phyloP scores from a whole-genome alignment of 2,329 filamentous ascomycete genomes.

The Phialophora macrospora region DNA sequence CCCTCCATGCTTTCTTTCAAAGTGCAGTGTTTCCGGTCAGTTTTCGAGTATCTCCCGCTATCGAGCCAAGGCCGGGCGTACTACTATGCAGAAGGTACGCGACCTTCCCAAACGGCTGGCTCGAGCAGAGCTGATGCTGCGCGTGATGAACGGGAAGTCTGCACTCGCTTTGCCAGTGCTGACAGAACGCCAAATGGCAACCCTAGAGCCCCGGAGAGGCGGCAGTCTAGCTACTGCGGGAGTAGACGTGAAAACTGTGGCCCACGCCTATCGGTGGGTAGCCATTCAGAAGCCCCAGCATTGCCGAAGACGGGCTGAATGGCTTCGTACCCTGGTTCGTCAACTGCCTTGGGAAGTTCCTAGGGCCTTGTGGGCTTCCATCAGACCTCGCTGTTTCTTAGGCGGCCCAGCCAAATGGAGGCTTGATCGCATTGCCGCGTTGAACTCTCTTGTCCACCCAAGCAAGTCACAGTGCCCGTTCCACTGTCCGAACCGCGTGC shows the following conservation, averaged over 20 bases:
- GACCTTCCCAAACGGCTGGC: conserved; percentile 13
- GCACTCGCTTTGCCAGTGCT: conserved; percentile 23
- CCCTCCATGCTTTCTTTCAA: neutral
- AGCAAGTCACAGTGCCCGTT: conserved; percentile 21
- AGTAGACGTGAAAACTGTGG: conserved; percentile 18
- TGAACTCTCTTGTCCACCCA: conserved; percentile 17
- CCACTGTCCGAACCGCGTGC: conserved; percentile 36
- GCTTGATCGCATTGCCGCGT: conserved; percentile 23
- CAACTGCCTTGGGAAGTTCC: conserved; percentile 16
- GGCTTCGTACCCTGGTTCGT: conserved; percentile 17
- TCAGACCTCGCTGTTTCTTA: conserved; percentile 17
- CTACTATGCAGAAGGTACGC: conserved; percentile 2
- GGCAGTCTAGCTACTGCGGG: conserved; percentile 28
- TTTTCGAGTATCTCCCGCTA: conserved; percentile 1
- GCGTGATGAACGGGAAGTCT: conserved; percentile 17
- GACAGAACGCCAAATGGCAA: conserved; percentile 27
- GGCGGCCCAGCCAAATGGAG: conserved; percentile 28
- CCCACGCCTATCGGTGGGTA: conserved; percentile 10
- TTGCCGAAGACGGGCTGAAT: conserved; percentile 16
- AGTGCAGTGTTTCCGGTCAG: conserved; percentile 3
- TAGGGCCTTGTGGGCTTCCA: conserved; percentile 19
- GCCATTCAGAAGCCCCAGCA: conserved; percentile 15
- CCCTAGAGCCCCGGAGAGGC: conserved; percentile 29
- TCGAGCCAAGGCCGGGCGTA: conserved; percentile 3
- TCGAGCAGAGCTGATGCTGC: conserved; percentile 18